Conservation (phyloP, 106 monocot genomes). For the Apostasia ramifera region DNA sequence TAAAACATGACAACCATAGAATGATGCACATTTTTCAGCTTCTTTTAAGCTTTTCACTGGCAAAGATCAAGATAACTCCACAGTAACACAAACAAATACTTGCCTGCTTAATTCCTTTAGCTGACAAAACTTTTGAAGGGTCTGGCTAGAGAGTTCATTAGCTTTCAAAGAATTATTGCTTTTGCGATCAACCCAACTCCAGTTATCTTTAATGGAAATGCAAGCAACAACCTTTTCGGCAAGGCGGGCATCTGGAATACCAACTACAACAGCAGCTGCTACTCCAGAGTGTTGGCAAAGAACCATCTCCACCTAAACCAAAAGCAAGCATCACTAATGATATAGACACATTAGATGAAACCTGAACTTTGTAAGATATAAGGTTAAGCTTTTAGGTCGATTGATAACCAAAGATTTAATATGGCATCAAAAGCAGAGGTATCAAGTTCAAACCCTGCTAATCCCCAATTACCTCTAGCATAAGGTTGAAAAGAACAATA, state of each 20-base stretch:
- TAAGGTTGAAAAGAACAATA: no score
- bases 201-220: constrained; percentile 37
- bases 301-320: constrained; percentile 62
- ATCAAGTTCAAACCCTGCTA: no score
- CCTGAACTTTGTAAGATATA: no score
- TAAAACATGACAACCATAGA: no score
- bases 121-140: constrained; percentile 48
- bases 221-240: constrained; percentile 82
- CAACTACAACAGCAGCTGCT: constrained; percentile 35
- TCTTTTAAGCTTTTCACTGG: no score
- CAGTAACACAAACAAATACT: neutral
- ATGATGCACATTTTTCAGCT: no score
- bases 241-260: constrained; percentile 65
- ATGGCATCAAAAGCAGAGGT: no score
- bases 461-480: no score
- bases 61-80: no score
- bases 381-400: no score
- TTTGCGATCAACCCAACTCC: constrained; percentile 54
- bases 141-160: constrained; percentile 37
- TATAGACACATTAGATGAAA: neutral
- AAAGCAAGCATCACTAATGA: constrained; percentile 1
- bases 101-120: constrained; percentile 61
- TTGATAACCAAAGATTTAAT: no score
- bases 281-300: constrained; percentile 68
- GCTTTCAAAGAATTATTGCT: constrained; percentile 3